Conservation (phyloP, 208 protist species). For the Angomonas desouzai region DNA sequence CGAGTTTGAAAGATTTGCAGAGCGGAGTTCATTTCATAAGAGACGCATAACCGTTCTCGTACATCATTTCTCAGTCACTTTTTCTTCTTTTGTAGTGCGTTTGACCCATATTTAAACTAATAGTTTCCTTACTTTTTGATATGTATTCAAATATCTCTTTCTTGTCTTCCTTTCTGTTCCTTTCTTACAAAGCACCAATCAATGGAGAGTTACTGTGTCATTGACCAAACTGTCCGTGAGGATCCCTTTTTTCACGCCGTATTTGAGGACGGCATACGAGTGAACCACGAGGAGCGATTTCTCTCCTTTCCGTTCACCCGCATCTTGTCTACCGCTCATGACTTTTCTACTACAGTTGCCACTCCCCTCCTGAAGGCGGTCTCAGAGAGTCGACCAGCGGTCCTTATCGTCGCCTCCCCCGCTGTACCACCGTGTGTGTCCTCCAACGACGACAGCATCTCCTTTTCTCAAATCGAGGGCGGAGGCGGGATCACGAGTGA, state of each 20-base stretch:
- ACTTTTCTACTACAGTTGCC: constrained; percentile 43
- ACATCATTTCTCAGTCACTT: background rate
- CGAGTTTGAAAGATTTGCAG: constrained; percentile 1
- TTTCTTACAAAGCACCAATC: too few relatives aligned
- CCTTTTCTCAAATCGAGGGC: constrained; percentile 5
- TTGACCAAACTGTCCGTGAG: constrained; percentile 58
- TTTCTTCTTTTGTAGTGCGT: constrained; percentile 2
- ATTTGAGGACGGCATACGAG: constrained; percentile 63
- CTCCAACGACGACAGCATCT: background rate
- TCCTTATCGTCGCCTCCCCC: constrained; percentile 51
- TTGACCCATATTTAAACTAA: too few relatives aligned
- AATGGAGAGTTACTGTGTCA: constrained; percentile 71
- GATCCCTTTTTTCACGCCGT: constrained; percentile 68
- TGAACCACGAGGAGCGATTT: constrained; percentile 37
- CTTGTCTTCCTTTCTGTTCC: constrained; percentile 10
- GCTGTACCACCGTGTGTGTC: background rate
- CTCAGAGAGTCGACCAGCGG: constrained; percentile 30
- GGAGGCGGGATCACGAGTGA: constrained; percentile 37
- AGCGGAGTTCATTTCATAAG: constrained; percentile 1
- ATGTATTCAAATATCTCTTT: too few relatives aligned
- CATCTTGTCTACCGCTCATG: constrained; percentile 70
- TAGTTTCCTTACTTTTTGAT: too few relatives aligned
- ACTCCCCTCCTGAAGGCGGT: constrained; percentile 49
- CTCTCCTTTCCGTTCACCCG: constrained; percentile 33
- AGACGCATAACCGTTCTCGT: background rate